phyloP scores from a whole-genome alignment of 139 green algal species.

The Coelastrella sp. region DNA sequence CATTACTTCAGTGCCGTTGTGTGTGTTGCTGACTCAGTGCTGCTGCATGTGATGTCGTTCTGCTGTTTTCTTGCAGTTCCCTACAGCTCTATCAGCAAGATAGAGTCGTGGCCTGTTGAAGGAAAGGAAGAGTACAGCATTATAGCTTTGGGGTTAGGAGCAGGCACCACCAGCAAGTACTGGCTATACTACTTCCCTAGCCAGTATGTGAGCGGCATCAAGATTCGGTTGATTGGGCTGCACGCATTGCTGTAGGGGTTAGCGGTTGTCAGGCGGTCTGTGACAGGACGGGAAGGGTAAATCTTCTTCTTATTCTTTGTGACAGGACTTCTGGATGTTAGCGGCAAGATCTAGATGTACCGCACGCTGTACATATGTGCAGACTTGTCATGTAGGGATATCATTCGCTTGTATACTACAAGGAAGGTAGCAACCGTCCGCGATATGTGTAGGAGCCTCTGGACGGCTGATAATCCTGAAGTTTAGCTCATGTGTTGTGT shows the following conservation, averaged over 20 bases:
- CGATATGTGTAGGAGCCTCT: too few relatives aligned
- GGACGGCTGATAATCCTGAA: too few relatives aligned
- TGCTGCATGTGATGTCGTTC: neutral
- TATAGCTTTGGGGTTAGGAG: constrained; percentile 58
- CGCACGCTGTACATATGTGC: too few relatives aligned
- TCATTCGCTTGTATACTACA: too few relatives aligned
- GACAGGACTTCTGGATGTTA: too few relatives aligned
- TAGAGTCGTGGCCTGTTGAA: constrained; percentile 70
- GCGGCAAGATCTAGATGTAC: too few relatives aligned
- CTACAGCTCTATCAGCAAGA: constrained; percentile 67
- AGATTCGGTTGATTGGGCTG: constrained; percentile 71
- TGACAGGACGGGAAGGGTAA: too few relatives aligned
- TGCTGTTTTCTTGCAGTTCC: constrained; percentile 26
- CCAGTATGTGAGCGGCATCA: constrained; percentile 68
- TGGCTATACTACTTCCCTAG: constrained; percentile 78
- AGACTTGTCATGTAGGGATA: too few relatives aligned
- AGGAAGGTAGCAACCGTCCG: too few relatives aligned
- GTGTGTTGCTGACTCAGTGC: neutral
- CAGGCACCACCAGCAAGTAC: constrained; percentile 58
- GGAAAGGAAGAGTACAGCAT: constrained; percentile 71
- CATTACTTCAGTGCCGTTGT: too few relatives aligned
- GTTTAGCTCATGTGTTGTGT: too few relatives aligned
- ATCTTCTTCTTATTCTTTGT: too few relatives aligned
- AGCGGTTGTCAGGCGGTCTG: neutral
- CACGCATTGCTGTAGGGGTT: constrained; percentile 56